Percentiles rank a stretch among this genome's conserved stretches.
These are phyloP conservation scores for Sporisorium sorghi DNA, from an alignment of 1,284 basidiomycete genomes.

Conservation along the genomic window DNA sequence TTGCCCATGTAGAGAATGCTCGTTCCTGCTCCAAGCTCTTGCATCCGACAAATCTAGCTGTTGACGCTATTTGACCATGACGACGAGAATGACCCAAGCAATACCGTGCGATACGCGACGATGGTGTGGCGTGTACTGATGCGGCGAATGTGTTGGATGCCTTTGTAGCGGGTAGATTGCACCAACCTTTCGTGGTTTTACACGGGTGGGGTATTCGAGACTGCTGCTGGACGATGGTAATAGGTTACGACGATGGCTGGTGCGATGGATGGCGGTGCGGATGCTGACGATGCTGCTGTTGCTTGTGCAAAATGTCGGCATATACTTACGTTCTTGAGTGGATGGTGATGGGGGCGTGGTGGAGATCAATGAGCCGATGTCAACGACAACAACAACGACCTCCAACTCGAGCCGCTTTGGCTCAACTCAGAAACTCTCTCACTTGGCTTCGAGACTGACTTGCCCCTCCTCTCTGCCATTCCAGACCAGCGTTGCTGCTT, in stretches of 20 bases:
- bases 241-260: neutral
- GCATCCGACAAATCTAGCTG: neutral
- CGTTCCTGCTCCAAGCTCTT: neutral
- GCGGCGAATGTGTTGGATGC: neutral
- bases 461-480: neutral
- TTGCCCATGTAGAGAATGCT: neutral
- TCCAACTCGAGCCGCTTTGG: neutral
- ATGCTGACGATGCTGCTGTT: slow-evolving; percentile 17
- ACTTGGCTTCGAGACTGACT: neutral
- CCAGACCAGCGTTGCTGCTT: neutral
- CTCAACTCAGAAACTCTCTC: no score
- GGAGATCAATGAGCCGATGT: slow-evolving; percentile 26
- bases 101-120: neutral
- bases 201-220: neutral
- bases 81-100: no score
- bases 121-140: neutral
- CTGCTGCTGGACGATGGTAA: neutral
- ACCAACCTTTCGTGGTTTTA: slow-evolving; percentile 15
- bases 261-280: slow-evolving; percentile 12
- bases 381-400: slow-evolving; percentile 11
- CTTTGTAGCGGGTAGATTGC: neutral
- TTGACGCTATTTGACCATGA: neutral
- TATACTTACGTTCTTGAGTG: slow-evolving; percentile 55
- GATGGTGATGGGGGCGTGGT: slow-evolving; percentile 50
- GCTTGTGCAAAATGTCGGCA: neutral